Evolutionary conservation across 2,329 filamentous ascomycete species (phyloP), one percentile per base, ranked within the genome.

Genomic region (Phyllosticta capitalensis): DNA sequence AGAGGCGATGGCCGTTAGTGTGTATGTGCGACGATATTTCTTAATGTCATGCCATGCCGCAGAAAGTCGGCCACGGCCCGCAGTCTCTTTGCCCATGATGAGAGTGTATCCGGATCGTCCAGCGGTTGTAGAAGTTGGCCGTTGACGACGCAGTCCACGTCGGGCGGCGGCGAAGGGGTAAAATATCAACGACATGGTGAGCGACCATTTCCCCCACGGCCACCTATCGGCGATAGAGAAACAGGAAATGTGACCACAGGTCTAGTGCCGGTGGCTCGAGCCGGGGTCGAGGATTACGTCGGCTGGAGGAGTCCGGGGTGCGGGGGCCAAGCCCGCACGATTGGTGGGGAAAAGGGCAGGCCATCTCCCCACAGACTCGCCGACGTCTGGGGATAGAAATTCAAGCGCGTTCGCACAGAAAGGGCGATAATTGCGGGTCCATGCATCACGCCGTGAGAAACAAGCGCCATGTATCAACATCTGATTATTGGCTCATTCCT

Each of bases 1-100:
- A 0, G 70, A 72, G 5, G 74, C 73, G n/a, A 76, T 70, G 0
- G 69, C 70, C 0, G 75, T 76, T 14, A 77, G 70, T 21, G 72
- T 30, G 59, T 77, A 76, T 6, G 72, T 70, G 50, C 68, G 67
- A 9, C 74, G 70, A 58, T 77, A 73, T 5, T 67, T 65, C 62
- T 74, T 72, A 56, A 76, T 66, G 53, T 76, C 74, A 9, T 49
- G 33, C 56, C 56, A 59, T 33, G 54, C 45, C 17, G 38, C 38
- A 45, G 38, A 17, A 19, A 45, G 7, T n/a, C 17, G 38, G 7
- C 38, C 14, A n/a, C 38, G 38, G 24, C 24, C 24, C 6, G 38
- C 12, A n/a, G 38, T 45, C 38, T n/a, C 38, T 17, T 17, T n/a
- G 17, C 38, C 38, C 38, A 45, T 45, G 38, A 45, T 45, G 38